These are phyloP conservation scores for Inosperma sp. DNA, from an alignment of 768 basidiomycete species.

Conservation along the genomic window DNA sequence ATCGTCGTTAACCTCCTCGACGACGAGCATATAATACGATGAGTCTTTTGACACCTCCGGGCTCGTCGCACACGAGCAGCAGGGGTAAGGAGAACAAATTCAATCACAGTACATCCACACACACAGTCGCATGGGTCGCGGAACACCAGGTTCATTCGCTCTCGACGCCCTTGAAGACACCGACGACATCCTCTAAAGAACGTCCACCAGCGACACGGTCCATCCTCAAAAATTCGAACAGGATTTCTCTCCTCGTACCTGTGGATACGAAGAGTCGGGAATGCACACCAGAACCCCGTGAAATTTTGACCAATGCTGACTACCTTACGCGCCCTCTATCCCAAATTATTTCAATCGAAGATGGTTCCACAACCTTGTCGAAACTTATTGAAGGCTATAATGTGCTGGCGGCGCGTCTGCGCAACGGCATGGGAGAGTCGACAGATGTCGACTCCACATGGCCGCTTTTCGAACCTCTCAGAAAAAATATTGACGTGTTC, in stretches of 20 bases:
- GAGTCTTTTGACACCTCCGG: slow-evolving; percentile 58
- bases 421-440: slow-evolving; percentile 39
- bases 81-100: slow-evolving; percentile 49
- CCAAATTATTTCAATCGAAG: slow-evolving; percentile 44
- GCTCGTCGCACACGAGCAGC: slow-evolving; percentile 44
- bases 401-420: slow-evolving; percentile 60
- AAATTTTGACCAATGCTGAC: slow-evolving; percentile 55
- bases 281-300: slow-evolving; percentile 70
- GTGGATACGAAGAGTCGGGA: slow-evolving; percentile 47
- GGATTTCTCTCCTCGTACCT: slow-evolving; percentile 37
- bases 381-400: slow-evolving; percentile 74
- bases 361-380: slow-evolving; percentile 32
- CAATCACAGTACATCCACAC: slow-evolving; percentile 22
- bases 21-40: slow-evolving; percentile 25
- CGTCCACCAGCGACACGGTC: slow-evolving; percentile 48
- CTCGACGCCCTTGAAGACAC: slow-evolving; percentile 28
- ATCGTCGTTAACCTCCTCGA: slow-evolving; percentile 11
- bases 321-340: slow-evolving; percentile 67
- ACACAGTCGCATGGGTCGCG: slow-evolving; percentile 47
- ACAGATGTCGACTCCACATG: slow-evolving; percentile 58
- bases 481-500: slow-evolving; percentile 48
- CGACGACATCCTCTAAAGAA: slow-evolving; percentile 29
- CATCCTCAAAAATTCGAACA: slow-evolving; percentile 59
- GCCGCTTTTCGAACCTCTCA: slow-evolving; percentile 69
- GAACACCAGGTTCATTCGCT: slow-evolving; percentile 46